These are phyloP conservation scores for Solanum sitiens DNA, from an alignment of 257 asterid species.

Conservation along the genomic window DNA sequence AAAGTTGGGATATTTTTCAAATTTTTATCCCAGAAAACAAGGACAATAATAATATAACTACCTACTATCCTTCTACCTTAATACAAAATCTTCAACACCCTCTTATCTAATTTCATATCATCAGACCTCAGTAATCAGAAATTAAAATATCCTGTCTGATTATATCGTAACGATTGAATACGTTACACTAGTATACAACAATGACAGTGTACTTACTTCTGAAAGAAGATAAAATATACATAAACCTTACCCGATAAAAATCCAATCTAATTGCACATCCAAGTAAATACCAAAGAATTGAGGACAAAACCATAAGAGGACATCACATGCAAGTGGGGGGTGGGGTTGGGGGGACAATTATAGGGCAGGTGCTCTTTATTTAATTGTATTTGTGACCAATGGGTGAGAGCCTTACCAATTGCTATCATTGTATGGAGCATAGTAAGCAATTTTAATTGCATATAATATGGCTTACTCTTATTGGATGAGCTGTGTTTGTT, in stretches of 20 bases:
- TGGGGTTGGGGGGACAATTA: background rate
- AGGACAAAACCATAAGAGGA: background rate
- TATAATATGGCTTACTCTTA: background rate
- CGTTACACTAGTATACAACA: too few relatives aligned
- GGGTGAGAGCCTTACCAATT: background rate
- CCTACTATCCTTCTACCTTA: too few relatives aligned
- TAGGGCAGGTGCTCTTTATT: background rate
- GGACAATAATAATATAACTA: too few relatives aligned
- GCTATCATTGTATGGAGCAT: background rate
- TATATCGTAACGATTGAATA: too few relatives aligned
- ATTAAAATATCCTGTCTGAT: too few relatives aligned
- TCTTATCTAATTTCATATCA: too few relatives aligned
- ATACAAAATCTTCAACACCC: too few relatives aligned
- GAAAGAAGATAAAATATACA: too few relatives aligned
- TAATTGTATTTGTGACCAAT: background rate
- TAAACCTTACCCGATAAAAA: background rate
- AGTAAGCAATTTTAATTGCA: background rate
- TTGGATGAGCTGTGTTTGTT: background rate
- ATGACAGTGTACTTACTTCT: too few relatives aligned
- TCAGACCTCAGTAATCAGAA: too few relatives aligned
- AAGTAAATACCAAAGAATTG: background rate
- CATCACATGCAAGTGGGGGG: background rate
- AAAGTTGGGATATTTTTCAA: too few relatives aligned
- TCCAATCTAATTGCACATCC: background rate
- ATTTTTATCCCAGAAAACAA: too few relatives aligned